Evolutionary conservation across 1,284 basidiomycete genomes (phyloP), one percentile per base, ranked within the genome.

Genomic region (Fistulina hepatica): DNA sequence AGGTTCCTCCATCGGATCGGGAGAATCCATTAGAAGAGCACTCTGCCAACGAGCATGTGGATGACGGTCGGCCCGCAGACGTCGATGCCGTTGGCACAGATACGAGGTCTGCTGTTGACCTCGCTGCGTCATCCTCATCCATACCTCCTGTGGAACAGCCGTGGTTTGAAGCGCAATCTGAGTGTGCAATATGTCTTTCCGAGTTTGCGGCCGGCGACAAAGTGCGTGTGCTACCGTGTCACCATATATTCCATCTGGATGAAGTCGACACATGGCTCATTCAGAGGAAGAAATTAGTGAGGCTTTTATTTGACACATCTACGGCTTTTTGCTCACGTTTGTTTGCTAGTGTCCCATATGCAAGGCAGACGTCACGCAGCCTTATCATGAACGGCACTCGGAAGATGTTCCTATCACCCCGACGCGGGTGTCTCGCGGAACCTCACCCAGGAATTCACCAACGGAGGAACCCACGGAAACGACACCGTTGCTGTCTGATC

Each of bases 251-350:
- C 57, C 84, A 89, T 57, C 64, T 83, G 38, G 76, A 80, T 32
- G 89, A 93, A 57, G 77, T 93, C 30, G 88, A 91, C 53, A 72
- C 80, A 48, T 95, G 91, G 91, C 61, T 95, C 42, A 80, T 91
- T 43, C 77, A 82, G 45, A 76, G 83, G 57, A 86, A 90, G 65
- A 91, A 93, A 64, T 61, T 91, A 55, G 88, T 90, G 51, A 52
- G 81, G 69, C 27, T 30, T 33, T 11, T 30, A 21, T 44, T 40
- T 41, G 28, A 31, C 10, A n/a, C 10, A 11, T 19, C 15, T 13
- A 27, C 25, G 12, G 6, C 4, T 31, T 44, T 46, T 33, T 30
- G 39, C 15, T 34, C 32, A 42, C 33, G 35, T 13, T 23, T 30
- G 34, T 33, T 37, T 36, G 26, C 45, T 9, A 92, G 88, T 92